These are phyloP conservation scores for Trichophaea hybrida DNA, from an alignment of 2,329 filamentous ascomycete species.

Conservation along the genomic window DNA sequence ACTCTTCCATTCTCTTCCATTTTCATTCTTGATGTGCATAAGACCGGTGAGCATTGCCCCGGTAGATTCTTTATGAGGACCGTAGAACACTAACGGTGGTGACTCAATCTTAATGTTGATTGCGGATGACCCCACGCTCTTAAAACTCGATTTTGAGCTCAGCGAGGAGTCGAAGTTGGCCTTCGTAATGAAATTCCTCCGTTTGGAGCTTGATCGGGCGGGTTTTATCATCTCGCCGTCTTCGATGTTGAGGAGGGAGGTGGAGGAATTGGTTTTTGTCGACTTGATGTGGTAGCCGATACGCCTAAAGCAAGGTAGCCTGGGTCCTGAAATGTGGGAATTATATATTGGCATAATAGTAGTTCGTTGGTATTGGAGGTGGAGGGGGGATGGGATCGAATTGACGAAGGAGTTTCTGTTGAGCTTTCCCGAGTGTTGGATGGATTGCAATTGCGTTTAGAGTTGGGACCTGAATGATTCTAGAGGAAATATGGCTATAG, in stretches of 20 bases:
- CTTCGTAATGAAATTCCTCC: slow-evolving; percentile 7
- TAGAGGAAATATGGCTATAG: not conserved
- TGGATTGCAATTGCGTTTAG: not conserved
- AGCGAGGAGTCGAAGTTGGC: slow-evolving; percentile 4
- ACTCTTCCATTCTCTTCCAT: slow-evolving; percentile 49
- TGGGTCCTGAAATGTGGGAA: not conserved
- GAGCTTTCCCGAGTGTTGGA: not conserved
- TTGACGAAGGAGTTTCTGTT: not conserved
- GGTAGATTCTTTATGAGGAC: slow-evolving; percentile 56
- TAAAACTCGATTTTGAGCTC: slow-evolving; percentile 6
- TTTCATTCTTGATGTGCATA: slow-evolving; percentile 54
- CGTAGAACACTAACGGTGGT: slow-evolving; percentile 73
- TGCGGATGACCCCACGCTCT: slow-evolving; percentile 30
- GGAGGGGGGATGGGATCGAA: not conserved
- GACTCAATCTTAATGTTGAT: slow-evolving; percentile 61
- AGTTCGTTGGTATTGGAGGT: not conserved
- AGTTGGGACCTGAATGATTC: not conserved
- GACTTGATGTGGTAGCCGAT: slow-evolving; percentile 1
- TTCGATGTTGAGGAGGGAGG: slow-evolving; percentile 6
- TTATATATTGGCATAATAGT: slow-evolving; percentile 2
- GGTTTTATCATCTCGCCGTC: slow-evolving; percentile 11
- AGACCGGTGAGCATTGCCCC: slow-evolving; percentile 78
- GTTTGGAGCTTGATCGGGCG: slow-evolving; percentile 7
- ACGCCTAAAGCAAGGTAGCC: slow-evolving; percentile 4
- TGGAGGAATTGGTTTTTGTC: not conserved